phyloP scores from a whole-genome alignment of 1,284 basidiomycete species.

The Boletus albobrunnescens region DNA sequence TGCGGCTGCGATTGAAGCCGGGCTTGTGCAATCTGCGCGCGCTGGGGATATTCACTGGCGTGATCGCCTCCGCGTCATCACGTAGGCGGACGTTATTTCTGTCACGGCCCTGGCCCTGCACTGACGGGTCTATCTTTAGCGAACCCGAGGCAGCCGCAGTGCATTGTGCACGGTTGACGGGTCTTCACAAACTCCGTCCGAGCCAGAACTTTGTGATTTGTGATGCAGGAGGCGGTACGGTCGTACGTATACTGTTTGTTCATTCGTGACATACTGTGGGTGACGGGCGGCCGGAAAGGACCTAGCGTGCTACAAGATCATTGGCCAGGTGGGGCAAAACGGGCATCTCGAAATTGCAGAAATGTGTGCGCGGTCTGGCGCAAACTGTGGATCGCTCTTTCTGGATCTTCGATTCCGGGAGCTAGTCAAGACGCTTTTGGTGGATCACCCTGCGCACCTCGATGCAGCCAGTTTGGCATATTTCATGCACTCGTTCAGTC shows the following conservation, averaged over 20 bases:
- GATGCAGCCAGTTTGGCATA: slow-evolving; percentile 73
- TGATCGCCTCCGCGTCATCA: slow-evolving; percentile 76
- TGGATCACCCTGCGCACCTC: slow-evolving; percentile 74
- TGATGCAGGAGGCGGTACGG: slow-evolving; percentile 80
- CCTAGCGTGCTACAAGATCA: slow-evolving; percentile 74
- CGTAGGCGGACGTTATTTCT: slow-evolving; percentile 36
- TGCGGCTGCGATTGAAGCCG: slow-evolving; percentile 72
- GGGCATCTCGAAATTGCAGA: slow-evolving; percentile 78
- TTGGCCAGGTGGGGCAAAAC: slow-evolving; percentile 68
- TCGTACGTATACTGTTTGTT: slow-evolving; percentile 39
- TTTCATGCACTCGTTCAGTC: slow-evolving; percentile 81
- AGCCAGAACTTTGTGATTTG: slow-evolving; percentile 78
- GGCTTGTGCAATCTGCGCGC: slow-evolving; percentile 64
- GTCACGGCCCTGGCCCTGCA: not conserved
- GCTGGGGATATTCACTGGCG: slow-evolving; percentile 74
- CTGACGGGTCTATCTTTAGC: slow-evolving; percentile 32
- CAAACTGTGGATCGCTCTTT: slow-evolving; percentile 79
- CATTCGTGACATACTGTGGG: not conserved
- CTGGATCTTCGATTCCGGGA: slow-evolving; percentile 78
- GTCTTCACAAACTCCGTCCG: slow-evolving; percentile 68
- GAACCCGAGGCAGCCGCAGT: slow-evolving; percentile 84
- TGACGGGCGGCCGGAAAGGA: slow-evolving; percentile 38
- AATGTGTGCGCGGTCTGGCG: slow-evolving; percentile 76
- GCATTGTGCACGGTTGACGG: slow-evolving; percentile 73
- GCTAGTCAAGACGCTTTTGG: slow-evolving; percentile 64